Evolutionary conservation across 331 rosid genomes (phyloP).

Genomic region (Cydonia oblonga): DNA sequence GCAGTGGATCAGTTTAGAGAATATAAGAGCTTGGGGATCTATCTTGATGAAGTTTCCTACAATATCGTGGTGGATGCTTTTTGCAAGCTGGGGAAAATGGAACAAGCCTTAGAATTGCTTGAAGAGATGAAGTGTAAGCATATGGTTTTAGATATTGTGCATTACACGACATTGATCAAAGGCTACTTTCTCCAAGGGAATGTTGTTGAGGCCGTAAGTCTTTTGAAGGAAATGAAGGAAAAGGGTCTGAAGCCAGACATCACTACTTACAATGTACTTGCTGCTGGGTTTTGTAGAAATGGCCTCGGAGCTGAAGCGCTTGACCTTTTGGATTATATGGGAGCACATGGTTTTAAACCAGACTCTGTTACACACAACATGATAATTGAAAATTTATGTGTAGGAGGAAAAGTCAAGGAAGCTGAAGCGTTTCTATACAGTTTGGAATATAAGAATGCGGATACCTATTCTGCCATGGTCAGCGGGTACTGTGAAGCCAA

Average conservation of each 20-base stretch:
- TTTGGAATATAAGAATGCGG: slow-evolving; percentile 41
- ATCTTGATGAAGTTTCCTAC: slow-evolving; percentile 48
- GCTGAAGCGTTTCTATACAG: slow-evolving; percentile 38
- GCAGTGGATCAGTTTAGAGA: slow-evolving; percentile 35
- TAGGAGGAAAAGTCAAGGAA: slow-evolving; percentile 44
- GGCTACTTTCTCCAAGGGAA: slow-evolving; percentile 48
- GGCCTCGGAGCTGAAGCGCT: slow-evolving; percentile 23
- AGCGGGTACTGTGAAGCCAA: slow-evolving; percentile 59
- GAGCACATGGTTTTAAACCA: slow-evolving; percentile 38
- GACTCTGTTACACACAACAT: slow-evolving; percentile 38
- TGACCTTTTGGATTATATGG: slow-evolving; percentile 42
- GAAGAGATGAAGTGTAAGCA: slow-evolving; percentile 46
- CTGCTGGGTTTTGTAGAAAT: slow-evolving; percentile 45
- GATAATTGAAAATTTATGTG: slow-evolving; percentile 60
- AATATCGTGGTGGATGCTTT: slow-evolving; percentile 51
- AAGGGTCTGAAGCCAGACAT: slow-evolving; percentile 56
- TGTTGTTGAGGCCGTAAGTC: slow-evolving; percentile 18
- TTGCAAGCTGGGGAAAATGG: slow-evolving; percentile 46
- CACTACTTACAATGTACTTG: slow-evolving; percentile 58
- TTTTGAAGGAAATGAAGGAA: slow-evolving; percentile 42
- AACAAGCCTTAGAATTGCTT: slow-evolving; percentile 42
- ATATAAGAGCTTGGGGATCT: slow-evolving; percentile 33
- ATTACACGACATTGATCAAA: slow-evolving; percentile 60
- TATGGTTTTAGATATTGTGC: slow-evolving; percentile 47
- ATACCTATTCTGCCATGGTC: slow-evolving; percentile 50